Evolutionary conservation across 352 stramenopile species (phyloP).

Genomic region (Pythium dissotocum): DNA sequence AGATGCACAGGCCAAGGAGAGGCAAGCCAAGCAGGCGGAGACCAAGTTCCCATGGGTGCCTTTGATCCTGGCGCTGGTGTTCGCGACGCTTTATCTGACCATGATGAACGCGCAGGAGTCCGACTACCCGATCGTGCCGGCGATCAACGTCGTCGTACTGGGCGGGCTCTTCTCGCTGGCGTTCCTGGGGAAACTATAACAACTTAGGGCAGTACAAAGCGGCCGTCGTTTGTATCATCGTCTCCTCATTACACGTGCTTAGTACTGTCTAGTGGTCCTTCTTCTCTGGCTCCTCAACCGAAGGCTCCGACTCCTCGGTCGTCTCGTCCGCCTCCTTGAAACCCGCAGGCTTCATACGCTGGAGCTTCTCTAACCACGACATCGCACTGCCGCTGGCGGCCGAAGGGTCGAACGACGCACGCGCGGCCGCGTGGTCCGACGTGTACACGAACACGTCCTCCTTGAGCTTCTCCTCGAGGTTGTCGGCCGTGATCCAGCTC

Average conservation of each 20-base stretch:
- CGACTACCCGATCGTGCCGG: conserved; percentile 53
- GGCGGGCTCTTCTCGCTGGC: conserved; percentile 36
- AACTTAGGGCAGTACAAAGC: not conserved
- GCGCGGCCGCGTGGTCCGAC: conserved; percentile 65
- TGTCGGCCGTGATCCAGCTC: conserved; percentile 73
- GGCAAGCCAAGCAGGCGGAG: conserved; percentile 23
- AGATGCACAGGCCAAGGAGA: conserved; percentile 33
- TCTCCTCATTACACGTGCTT: conserved; percentile 6
- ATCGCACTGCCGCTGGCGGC: conserved; percentile 67
- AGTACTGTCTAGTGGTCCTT: conserved; percentile 6
- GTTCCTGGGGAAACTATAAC: conserved; percentile 34
- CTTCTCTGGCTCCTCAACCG: conserved; percentile 29
- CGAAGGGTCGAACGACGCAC: conserved; percentile 69
- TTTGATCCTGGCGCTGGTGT: conserved; percentile 47
- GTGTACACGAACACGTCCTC: conserved; percentile 87
- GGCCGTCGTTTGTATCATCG: not conserved
- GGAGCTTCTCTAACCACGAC: conserved; percentile 87
- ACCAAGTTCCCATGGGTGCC: conserved; percentile 54
- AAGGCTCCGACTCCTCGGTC: conserved; percentile 2
- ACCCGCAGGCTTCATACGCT: conserved; percentile 83
- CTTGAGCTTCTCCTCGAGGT: conserved; percentile 78
- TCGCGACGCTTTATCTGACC: conserved; percentile 57
- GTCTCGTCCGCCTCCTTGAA: conserved; percentile 30
- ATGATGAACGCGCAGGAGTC: conserved; percentile 48
- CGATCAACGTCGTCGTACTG: conserved; percentile 51